Conservation (phyloP, 805 yeast genomes). For the Candida boleticola region DNA sequence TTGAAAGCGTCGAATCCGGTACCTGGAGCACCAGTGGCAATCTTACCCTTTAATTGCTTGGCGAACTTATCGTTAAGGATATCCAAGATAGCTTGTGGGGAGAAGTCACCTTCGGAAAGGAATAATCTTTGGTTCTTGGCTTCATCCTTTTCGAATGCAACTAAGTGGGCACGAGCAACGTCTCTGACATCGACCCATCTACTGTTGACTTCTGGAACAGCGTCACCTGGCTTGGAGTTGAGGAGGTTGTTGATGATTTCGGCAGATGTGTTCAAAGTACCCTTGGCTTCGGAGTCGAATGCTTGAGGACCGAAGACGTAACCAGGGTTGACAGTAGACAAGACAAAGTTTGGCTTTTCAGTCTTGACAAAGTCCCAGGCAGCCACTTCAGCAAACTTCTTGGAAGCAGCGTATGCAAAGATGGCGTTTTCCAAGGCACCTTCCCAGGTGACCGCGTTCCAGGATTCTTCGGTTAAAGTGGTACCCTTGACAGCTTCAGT, state of each 20-base stretch:
- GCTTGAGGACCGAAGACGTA: too few relatives aligned
- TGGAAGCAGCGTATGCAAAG: conserved; percentile 43
- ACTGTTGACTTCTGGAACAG: conserved; percentile 11
- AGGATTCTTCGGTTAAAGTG: conserved; percentile 27
- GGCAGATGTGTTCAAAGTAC: conserved; percentile 22
- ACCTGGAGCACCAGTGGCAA: conserved; percentile 12
- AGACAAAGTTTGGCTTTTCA: conserved; percentile 41
- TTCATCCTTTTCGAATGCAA: conserved; percentile 42
- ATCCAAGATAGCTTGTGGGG: conserved; percentile 21
- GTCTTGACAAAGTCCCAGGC: conserved; percentile 63
- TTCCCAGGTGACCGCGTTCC: conserved; percentile 40
- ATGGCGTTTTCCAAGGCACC: conserved; percentile 19
- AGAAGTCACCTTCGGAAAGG: conserved; percentile 17
- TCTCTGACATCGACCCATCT: conserved; percentile 57
- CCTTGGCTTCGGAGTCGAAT: conserved; percentile 31
- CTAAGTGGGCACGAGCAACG: conserved; percentile 56
- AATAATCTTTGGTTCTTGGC: conserved; percentile 26
- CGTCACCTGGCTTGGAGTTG: conserved; percentile 18
- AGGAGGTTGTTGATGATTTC: conserved; percentile 24
- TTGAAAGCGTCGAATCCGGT: conserved; percentile 16
- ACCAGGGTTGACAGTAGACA: conserved; percentile 36
- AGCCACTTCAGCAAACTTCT: conserved; percentile 56
- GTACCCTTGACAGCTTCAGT: conserved; percentile 1
- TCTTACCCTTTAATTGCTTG: conserved; percentile 6
- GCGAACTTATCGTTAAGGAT: conserved; percentile 18